Evolutionary conservation across 345 rosid species (phyloP), one percentile per base, ranked within the genome.

Genomic region (Iberis pinnata): DNA sequence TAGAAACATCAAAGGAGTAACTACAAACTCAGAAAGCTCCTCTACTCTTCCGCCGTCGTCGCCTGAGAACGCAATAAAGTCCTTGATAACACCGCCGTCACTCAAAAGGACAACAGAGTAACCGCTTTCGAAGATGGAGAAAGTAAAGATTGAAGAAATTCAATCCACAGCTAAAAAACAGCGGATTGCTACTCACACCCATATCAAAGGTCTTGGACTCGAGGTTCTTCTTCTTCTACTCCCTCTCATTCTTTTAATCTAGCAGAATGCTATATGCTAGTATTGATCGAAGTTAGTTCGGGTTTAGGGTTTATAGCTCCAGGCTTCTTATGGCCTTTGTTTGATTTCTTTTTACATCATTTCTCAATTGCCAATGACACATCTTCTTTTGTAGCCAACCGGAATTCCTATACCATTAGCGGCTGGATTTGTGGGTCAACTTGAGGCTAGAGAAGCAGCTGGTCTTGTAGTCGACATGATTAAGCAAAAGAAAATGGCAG

Each of bases 381-480:
- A 37, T 42, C 20, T 46, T 8, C 15, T n/a, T 69, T 49, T 31
- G 19, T 56, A 92, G 98, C 68, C 86, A 46, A 76, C 53, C 40
- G 98, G 98, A 36, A 73, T 36, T 35, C 90, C 98, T n/a, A 49
- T 85, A 44, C 71, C 76, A 60, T 67, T 88, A 73, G 90, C 95
- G 29, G 82, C 98, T 60, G 98, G 95, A 14, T 92, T 92, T 45
- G 98, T 92, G 25, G 98, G 98, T 53, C 97, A 88, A 55, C 78
- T 71, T 12, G 97, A 88, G 54, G 97, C 97, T 41, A 85, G 98
- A 73, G 98, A 92, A 63, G 98, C 95, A 24, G 66, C 90, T 55
- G 98, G 98, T 46, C 95, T 92, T 45, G 97, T 92, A 10, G 95
- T 85, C 26, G 97, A 92, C 76, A 92, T 92, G 98, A 88, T 92